Percentiles rank a stretch among this genome's conserved stretches.
phyloP scores from a whole-genome alignment of 257 asterid genomes.

The Salvia splendens region DNA sequence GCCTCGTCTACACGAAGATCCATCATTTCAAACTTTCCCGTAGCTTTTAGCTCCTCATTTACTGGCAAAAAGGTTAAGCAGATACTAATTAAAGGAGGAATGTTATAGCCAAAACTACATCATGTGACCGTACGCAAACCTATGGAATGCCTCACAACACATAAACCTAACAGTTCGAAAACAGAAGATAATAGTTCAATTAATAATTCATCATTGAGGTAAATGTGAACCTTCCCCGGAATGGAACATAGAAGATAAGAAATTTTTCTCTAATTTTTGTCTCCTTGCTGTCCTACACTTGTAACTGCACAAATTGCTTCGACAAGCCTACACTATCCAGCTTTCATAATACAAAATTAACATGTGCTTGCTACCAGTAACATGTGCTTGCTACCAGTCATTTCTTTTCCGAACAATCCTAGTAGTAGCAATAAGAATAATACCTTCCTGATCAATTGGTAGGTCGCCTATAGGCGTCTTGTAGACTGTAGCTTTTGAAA shows the following conservation, averaged over 20 bases:
- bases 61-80: constrained; percentile 46
- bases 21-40: constrained; percentile 88
- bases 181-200: neutral
- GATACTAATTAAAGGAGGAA: constrained; percentile 14
- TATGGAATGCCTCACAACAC: neutral
- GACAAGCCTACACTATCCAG: neutral
- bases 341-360: neutral
- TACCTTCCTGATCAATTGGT: constrained; percentile 92
- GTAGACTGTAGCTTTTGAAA: constrained; percentile 80
- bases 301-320: neutral
- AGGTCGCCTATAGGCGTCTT: constrained; percentile 94
- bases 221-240: neutral
- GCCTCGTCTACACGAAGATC: constrained; percentile 92
- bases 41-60: constrained; percentile 80
- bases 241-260: too few species aligned
- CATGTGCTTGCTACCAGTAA: too few species aligned
- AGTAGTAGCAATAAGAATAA: neutral
- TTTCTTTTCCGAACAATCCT: neutral
- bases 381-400: neutral
- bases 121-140: neutral
- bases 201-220: too few species aligned
- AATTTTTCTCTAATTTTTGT: too few species aligned
- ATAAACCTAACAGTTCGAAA: neutral
- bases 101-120: neutral
- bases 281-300: neutral